phyloP scores from a whole-genome alignment of 129 eudicot species.

The Lactuca sativa region DNA sequence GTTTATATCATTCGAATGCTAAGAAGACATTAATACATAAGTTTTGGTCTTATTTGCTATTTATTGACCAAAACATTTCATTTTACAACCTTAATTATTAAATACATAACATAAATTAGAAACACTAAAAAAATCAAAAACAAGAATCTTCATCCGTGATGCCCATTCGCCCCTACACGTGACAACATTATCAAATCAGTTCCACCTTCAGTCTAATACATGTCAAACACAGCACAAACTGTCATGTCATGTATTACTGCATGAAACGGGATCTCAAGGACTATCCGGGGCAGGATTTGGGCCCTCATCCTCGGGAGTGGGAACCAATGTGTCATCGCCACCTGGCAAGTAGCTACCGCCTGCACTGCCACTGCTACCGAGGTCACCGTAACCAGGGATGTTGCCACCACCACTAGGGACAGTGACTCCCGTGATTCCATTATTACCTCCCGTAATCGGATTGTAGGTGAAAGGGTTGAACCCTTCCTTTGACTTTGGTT shows the following conservation, averaged over 20 bases:
- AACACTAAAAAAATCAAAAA: not conserved
- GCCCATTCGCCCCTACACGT: not conserved
- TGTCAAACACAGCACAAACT: not conserved
- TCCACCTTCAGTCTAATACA: not conserved
- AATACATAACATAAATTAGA: not conserved
- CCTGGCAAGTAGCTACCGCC: constrained; percentile 48
- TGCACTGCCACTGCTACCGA: not conserved
- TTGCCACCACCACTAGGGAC: constrained; percentile 23
- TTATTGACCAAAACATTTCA: too few relatives aligned
- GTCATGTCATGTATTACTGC: not conserved
- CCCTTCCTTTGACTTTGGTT: constrained; percentile 26
- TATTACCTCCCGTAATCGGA: constrained; percentile 42
- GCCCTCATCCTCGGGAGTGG: constrained; percentile 52
- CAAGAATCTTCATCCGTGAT: not conserved
- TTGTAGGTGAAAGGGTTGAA: constrained; percentile 43
- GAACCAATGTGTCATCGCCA: constrained; percentile 50
- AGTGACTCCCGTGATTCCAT: constrained; percentile 25
- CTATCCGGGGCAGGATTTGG: constrained; percentile 20
- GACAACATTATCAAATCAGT: not conserved
- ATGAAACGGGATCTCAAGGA: constrained; percentile 18
- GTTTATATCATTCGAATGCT: too few relatives aligned
- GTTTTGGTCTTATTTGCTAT: too few relatives aligned
- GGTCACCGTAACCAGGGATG: constrained; percentile 5
- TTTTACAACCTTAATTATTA: too few relatives aligned
- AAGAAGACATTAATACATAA: too few relatives aligned